Conservation (phyloP, 2,329 filamentous ascomycete genomes). For the Tolypocladium album region DNA sequence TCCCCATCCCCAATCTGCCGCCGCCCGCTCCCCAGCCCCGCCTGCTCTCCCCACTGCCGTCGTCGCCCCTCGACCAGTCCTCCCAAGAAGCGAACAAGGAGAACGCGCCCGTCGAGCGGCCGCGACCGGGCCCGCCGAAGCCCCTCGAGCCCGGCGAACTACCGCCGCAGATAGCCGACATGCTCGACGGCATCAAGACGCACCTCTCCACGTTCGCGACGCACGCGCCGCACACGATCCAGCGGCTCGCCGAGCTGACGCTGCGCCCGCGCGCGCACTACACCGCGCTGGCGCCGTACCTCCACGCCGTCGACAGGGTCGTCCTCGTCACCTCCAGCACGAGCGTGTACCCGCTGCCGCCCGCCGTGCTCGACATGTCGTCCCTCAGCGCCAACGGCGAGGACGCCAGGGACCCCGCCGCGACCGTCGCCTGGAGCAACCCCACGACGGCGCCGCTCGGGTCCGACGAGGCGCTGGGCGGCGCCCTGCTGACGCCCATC, state of each 20-base stretch:
- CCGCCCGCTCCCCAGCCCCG: slow-evolving; percentile 29
- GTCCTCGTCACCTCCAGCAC: slow-evolving; percentile 79
- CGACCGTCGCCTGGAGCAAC: slow-evolving; percentile 35
- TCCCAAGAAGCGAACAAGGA: slow-evolving; percentile 59
- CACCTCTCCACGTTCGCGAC: slow-evolving; percentile 59
- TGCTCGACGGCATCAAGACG: slow-evolving; percentile 48
- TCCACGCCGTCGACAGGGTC: slow-evolving; percentile 83
- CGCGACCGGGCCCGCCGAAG: slow-evolving; percentile 21
- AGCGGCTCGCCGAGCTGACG: slow-evolving; percentile 81
- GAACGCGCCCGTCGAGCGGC: slow-evolving; percentile 38
- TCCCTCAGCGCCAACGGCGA: slow-evolving; percentile 52
- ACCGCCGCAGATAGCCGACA: slow-evolving; percentile 51
- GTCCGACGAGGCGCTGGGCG: slow-evolving; percentile 80
- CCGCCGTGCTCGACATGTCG: slow-evolving; percentile 48
- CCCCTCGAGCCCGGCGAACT: slow-evolving; percentile 34
- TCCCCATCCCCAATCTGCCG: slow-evolving; percentile 56
- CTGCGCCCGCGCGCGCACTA: slow-evolving; percentile 70
- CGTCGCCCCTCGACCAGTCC: slow-evolving; percentile 29
- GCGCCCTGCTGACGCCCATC: slow-evolving; percentile 85
- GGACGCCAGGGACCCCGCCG: slow-evolving; percentile 28
- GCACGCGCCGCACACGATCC: slow-evolving; percentile 83
- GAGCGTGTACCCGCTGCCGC: slow-evolving; percentile 73
- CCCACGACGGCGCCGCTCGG: slow-evolving; percentile 45
- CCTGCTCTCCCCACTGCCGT: slow-evolving; percentile 33
- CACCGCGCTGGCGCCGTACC: slow-evolving; percentile 68